Conservation (phyloP, 192 early-diverging fungal species). For the Coemansia sp. region DNA sequence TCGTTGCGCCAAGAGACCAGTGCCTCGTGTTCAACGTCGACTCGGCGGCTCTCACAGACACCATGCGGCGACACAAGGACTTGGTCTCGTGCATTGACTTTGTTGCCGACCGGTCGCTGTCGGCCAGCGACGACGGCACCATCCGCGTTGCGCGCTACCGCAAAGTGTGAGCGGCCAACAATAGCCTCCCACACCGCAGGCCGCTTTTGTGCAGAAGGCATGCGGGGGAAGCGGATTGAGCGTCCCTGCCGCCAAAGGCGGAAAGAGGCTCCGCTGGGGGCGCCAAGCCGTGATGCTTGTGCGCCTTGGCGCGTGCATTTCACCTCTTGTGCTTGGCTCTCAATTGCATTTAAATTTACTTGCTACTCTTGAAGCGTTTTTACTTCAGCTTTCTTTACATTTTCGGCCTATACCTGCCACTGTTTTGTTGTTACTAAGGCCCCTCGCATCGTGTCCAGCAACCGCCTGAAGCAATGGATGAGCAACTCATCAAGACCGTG, state of each 20-base stretch:
- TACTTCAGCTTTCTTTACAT: not conserved
- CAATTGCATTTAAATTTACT: too few species aligned
- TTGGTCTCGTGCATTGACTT: conserved; percentile 41
- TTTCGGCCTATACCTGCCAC: not conserved
- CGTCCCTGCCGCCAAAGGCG: too few species aligned
- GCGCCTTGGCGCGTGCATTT: too few species aligned
- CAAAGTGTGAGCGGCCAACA: conserved; percentile 36
- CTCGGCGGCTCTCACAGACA: conserved; percentile 40
- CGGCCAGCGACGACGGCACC: conserved; percentile 50
- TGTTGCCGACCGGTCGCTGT: conserved; percentile 39
- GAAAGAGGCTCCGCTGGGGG: too few species aligned
- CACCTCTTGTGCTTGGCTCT: too few species aligned
- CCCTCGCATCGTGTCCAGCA: too few species aligned
- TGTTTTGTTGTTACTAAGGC: too few species aligned
- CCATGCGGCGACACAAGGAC: conserved; percentile 48
- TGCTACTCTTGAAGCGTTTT: too few species aligned
- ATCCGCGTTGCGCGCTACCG: conserved; percentile 45
- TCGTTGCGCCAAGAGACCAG: conserved; percentile 37
- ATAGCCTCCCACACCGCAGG: too few species aligned
- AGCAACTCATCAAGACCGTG: conserved; percentile 60
- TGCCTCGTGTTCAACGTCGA: conserved; percentile 50
- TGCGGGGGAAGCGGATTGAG: too few species aligned
- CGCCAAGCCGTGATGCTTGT: too few species aligned
- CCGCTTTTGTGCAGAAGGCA: not conserved
- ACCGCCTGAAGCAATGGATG: conserved; percentile 44